Percentiles rank a stretch among this genome's conserved stretches.
Evolutionary conservation across 352 stramenopile genomes (phyloP).

Genomic region (Phytophthora macrochlamydospora): DNA sequence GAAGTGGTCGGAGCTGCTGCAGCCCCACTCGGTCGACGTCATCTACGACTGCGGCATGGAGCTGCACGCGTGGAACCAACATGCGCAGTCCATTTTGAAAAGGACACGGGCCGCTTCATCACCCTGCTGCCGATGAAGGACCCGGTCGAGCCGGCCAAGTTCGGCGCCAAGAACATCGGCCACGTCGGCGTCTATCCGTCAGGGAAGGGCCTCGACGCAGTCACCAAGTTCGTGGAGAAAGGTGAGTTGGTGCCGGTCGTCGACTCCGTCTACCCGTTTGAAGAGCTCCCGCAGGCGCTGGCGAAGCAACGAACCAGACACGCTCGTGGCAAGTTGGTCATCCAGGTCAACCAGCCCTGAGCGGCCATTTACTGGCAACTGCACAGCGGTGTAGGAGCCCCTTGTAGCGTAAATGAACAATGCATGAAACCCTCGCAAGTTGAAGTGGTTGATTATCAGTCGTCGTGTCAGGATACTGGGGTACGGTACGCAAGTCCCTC

Average conservation of each 20-base stretch:
- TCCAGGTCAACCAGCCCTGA: neutral
- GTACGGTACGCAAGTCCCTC: neutral
- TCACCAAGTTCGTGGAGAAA: conserved; percentile 34
- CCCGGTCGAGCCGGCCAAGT: neutral
- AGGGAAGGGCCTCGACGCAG: neutral
- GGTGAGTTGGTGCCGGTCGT: conserved; percentile 39
- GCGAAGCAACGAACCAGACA: conserved; percentile 43
- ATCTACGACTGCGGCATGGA: conserved; percentile 40
- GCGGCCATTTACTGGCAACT: too few relatives aligned
- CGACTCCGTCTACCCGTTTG: conserved; percentile 46
- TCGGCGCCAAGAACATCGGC: neutral
- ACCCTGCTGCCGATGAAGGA: neutral
- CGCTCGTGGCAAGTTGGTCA: conserved; percentile 45
- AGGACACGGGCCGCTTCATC: conserved; percentile 11
- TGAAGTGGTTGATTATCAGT: neutral
- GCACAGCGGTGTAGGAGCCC: too few relatives aligned
- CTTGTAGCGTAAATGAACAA: too few relatives aligned
- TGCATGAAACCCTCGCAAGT: too few relatives aligned
- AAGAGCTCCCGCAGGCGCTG: conserved; percentile 45
- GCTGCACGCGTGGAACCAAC: conserved; percentile 21
- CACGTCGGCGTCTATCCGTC: neutral
- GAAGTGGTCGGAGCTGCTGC: conserved; percentile 34
- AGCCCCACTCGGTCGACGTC: conserved; percentile 32
- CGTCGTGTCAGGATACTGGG: neutral
- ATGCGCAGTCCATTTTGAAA: conserved; percentile 14